Evolutionary conservation across 2,329 filamentous ascomycete genomes (phyloP).

Genomic region (Pyricularia grisea): DNA sequence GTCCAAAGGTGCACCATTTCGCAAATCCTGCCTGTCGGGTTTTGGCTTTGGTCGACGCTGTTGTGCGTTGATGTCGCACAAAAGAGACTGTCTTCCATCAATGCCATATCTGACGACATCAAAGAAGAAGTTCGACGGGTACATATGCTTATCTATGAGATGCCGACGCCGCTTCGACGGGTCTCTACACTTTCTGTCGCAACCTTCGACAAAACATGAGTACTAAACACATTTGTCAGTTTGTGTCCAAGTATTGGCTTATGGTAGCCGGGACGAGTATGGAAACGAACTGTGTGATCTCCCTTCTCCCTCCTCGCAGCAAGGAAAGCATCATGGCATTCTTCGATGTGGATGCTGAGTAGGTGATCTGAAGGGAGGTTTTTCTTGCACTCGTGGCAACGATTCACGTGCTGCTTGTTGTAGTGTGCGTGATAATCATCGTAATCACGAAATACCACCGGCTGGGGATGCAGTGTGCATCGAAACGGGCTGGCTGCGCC

Average conservation of each 20-base stretch:
- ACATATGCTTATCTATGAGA: conserved; percentile 89
- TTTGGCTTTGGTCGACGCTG: not conserved
- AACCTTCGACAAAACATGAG: conserved; percentile 82
- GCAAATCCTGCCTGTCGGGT: not conserved
- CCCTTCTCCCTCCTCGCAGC: conserved; percentile 66
- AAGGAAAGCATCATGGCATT: conserved; percentile 78
- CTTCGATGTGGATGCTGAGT: conserved; percentile 75
- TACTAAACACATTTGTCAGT: conserved; percentile 43
- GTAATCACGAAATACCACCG: conserved; percentile 63
- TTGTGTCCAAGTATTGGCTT: not conserved
- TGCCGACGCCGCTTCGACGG: conserved; percentile 79
- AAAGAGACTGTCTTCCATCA: conserved; percentile 71
- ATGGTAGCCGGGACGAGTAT: conserved; percentile 5
- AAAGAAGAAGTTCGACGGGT: conserved; percentile 83
- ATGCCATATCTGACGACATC: conserved; percentile 82
- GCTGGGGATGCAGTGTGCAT: conserved; percentile 68
- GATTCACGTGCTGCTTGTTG: conserved; percentile 67
- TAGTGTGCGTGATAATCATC: conserved; percentile 86
- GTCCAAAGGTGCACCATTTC: not conserved
- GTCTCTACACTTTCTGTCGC: conserved; percentile 74
- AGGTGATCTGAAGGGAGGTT: conserved; percentile 84
- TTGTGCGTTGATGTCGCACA: conserved; percentile 42
- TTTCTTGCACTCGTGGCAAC: conserved; percentile 73
- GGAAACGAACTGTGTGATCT: conserved; percentile 66
- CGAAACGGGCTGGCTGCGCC: conserved; percentile 47